Evolutionary conservation across 2,329 filamentous ascomycete genomes (phyloP), one percentile per base, ranked within the genome.

Genomic region (Colletotrichum lupini): DNA sequence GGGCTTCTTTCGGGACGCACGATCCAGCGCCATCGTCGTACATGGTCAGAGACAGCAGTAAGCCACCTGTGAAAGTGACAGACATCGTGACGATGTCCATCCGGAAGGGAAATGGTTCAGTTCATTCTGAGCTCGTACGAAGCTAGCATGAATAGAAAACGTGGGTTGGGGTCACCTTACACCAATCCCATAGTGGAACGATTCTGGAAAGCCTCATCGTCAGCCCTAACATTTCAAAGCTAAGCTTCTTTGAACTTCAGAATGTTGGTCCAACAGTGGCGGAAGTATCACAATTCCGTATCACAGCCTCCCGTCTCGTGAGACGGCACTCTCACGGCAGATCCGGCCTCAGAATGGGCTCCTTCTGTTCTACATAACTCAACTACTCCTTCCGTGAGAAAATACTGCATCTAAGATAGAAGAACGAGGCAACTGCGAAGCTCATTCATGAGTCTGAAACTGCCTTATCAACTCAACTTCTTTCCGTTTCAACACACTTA

Each of bases 281-380:
- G n/a, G 28, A 14, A 32, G 59, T 30, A 22, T 24, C 42, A 22
- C 22, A 42, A 9, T 22, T n/a, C 14, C n/a, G 58, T 63, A 22
- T n/a, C 37, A 69, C 58, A 58, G 16, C 14, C 58, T 63, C 58
- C 52, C 65, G 58, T 22, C 49, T 46, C 37, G 52, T 68, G 37
- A 32, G 5, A 52, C n/a, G 22, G 3, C 6, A 42, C 52, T 32
- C 19, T 9, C 46, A 26, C 28, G 42, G 24, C 8, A 30, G 19
- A 46, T 8, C 7, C 12, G 16, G 16, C 28, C 16, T 65, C 11
- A 42, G 53, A 37, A 26, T 11, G 5, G 24, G 16, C 30, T 16
- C 22, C 28, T 67, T 66, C 42, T 24, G 24, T 24, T 22, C 19
- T 22, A 49, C 16, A 5, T 35, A 28, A 9, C 2, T 8, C 19